Conservation (phyloP, 139 green algal genomes). For the Mesotaenium endlicherianum region DNA sequence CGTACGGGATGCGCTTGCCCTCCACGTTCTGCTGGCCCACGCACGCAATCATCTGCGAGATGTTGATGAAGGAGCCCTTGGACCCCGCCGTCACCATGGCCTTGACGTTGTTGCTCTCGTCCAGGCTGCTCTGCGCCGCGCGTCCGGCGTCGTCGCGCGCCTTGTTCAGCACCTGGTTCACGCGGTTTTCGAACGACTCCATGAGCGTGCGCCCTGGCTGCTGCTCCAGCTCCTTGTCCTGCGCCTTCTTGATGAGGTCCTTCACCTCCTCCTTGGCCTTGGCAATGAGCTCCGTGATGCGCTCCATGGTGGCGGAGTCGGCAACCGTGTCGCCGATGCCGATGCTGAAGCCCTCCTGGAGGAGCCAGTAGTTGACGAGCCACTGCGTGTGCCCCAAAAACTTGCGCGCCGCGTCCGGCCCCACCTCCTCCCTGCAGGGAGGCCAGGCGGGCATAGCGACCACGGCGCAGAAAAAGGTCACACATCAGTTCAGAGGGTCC, state of each 20-base stretch:
- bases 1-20: conserved; percentile 97
- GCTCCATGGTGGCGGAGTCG: conserved; percentile 83
- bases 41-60: conserved; percentile 99
- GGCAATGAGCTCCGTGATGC: conserved; percentile 90
- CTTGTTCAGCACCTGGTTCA: conserved; percentile 89
- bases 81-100: conserved; percentile 93
- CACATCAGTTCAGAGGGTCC: too few relatives aligned
- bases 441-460: neutral
- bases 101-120: conserved; percentile 96
- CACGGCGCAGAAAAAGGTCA: too few relatives aligned
- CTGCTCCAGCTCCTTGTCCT: conserved; percentile 83
- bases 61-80: conserved; percentile 99
- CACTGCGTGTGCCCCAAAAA: conserved; percentile 82
- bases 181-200: conserved; percentile 92
- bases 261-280: conserved; percentile 62
- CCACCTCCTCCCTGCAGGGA: conserved; percentile 71
- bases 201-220: conserved; percentile 84
- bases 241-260: conserved; percentile 68
- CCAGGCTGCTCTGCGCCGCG: conserved; percentile 77
- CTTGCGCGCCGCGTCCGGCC: conserved; percentile 76
- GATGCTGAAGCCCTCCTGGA: conserved; percentile 90
- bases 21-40: conserved; percentile 99
- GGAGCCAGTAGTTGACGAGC: conserved; percentile 94
- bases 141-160: conserved; percentile 91
- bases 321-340: conserved; percentile 97